Evolutionary conservation across 192 early-diverging fungal genomes (phyloP).

Genomic region (Chytriomyces sp.): DNA sequence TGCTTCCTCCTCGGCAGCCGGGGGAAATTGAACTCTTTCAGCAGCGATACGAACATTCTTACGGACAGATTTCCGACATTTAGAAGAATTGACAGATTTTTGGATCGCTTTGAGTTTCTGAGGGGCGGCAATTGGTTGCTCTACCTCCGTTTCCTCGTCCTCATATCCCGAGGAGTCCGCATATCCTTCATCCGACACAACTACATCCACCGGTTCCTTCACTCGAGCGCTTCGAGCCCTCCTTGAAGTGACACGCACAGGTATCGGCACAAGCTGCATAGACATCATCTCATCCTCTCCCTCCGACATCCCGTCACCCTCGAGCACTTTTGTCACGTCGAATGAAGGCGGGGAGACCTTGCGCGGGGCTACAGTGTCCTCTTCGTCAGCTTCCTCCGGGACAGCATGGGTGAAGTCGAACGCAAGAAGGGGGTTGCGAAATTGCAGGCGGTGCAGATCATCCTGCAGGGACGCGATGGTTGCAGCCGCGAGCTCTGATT

Average conservation of each 20-base stretch:
- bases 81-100: not conserved
- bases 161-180: constrained; percentile 5
- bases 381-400: too few species aligned
- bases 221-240: too few species aligned
- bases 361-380: too few species aligned
- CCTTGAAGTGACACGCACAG: not conserved
- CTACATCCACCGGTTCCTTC: not conserved
- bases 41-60: not conserved
- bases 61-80: not conserved
- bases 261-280: not conserved
- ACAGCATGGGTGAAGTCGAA: too few species aligned
- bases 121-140: not conserved
- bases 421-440: too few species aligned
- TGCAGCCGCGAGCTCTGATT: too few species aligned
- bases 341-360: not conserved
- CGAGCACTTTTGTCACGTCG: not conserved
- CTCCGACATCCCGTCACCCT: not conserved
- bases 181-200: not conserved
- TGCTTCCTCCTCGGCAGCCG: too few species aligned
- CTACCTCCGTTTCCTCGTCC: not conserved
- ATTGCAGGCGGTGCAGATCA: too few species aligned
- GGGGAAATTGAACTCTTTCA: too few species aligned
- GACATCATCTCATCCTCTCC: not conserved
- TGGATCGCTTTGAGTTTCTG: not conserved
- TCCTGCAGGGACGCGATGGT: too few species aligned